Evolutionary conservation across 2,329 filamentous ascomycete genomes (phyloP), one percentile per base, ranked within the genome.

Genomic region (Cladosporium sp.): DNA sequence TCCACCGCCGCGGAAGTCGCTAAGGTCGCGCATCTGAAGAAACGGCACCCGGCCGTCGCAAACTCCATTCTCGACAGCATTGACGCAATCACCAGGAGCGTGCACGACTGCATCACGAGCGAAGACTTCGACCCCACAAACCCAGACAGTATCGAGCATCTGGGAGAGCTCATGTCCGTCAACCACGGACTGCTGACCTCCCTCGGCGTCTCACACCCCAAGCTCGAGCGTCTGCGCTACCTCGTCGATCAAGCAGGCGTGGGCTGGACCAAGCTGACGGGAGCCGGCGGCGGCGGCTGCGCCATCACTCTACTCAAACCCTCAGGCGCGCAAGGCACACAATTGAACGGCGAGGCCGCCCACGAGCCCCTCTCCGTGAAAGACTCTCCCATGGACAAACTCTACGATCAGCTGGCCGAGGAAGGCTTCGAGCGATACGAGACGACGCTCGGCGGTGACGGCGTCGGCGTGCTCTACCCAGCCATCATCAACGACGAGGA

Each of bases 241-340:
- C 76, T 98, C 22, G 86, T 95, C 45, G 92, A 98, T 60, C 84
- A 93, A 61, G 82, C 89, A 53, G 87, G 86, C 38, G 87, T 96
- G 52, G 93, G 93, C 31, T 98, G 91, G 91, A 96, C 93, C 10
- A 98, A 98, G 70, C 79, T 98, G 53, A 98, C 93, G 0, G 93
- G 93, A 33, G 93, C 93, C 1, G 93, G 93, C 18, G 95, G 93
- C 10, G 95, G 93, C 53, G 93, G 93, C 2, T 97, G 95, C 70
- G 92, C 91, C 3, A 97, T 98, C 61, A 95, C 92, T 0, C 75
- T 98, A 3, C 76, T 98, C 45, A 86, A 85, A 58, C 87, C 88
- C 0, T 81, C 81, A 18, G 60, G 61, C 75, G 80, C 1, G 6
- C 66, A 80, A 13, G 16, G 34, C 6, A 80, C 80, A 61, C 22